phyloP scores from a whole-genome alignment of 495 filamentous ascomycete genomes.

The Neurospora sp. region DNA sequence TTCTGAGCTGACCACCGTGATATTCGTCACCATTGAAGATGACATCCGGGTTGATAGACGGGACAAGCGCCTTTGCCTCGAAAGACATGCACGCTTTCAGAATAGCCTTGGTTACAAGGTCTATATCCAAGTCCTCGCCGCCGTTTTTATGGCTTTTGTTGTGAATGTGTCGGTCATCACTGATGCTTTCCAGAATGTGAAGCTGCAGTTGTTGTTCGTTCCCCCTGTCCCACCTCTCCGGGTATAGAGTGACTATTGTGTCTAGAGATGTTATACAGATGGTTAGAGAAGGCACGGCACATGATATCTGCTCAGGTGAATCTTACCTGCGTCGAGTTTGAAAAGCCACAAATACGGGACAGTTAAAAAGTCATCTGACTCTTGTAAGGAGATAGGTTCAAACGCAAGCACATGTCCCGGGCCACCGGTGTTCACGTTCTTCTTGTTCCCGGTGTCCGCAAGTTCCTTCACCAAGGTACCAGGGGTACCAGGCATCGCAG shows the following conservation, averaged over 20 bases:
- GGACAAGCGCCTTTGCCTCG: constrained; percentile 2
- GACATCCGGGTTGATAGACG: not conserved
- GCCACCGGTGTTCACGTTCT: rapidly evolving
- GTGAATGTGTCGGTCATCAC: constrained; percentile 1
- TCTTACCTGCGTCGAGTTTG: not conserved
- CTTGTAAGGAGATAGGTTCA: not conserved
- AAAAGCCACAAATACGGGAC: constrained; percentile 8
- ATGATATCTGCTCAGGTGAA: not conserved
- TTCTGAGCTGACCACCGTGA: not conserved
- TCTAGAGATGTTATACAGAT: not conserved
- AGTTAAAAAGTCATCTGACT: constrained; percentile 5
- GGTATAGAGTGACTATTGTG: constrained; percentile 4
- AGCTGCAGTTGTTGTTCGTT: constrained; percentile 1
- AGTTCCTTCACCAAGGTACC: not conserved
- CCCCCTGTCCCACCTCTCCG: not conserved
- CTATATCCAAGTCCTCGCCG: not conserved
- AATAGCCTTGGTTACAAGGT: not conserved
- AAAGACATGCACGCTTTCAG: not conserved
- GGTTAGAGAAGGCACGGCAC: not conserved
- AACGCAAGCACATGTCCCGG: not conserved
- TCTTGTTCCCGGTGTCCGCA: not conserved
- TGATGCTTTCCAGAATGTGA: constrained; percentile 1
- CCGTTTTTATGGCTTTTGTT: not conserved
- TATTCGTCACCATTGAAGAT: not conserved
- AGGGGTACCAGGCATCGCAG: not conserved